These are phyloP conservation scores for Aspergillus fructus DNA, from an alignment of 2,329 filamentous ascomycete genomes.

Conservation along the genomic window DNA sequence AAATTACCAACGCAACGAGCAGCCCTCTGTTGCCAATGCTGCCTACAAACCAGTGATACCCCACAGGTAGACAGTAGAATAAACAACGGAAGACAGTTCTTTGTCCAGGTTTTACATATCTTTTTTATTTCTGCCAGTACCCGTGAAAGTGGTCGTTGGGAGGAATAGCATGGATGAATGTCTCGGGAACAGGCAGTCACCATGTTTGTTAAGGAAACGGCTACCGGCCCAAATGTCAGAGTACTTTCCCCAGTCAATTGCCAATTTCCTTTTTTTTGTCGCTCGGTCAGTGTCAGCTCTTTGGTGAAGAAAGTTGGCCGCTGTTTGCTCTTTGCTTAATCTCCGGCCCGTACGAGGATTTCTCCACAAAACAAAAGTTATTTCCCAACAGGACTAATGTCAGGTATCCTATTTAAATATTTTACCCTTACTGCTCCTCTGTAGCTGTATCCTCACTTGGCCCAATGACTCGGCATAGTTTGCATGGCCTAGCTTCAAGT, in stretches of 20 bases:
- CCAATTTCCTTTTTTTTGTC: neutral
- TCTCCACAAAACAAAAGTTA: too few species aligned
- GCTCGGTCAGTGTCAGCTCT: neutral
- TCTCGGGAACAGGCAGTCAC: slow-evolving; percentile 6
- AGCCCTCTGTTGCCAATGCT: neutral
- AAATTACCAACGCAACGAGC: neutral
- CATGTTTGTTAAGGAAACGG: neutral
- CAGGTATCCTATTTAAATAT: too few species aligned
- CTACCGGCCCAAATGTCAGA: neutral
- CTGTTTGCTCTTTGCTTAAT: neutral
- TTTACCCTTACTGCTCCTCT: too few species aligned
- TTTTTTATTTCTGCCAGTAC: neutral
- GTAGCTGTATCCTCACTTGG: too few species aligned
- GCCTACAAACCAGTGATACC: neutral
- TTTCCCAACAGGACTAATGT: too few species aligned
- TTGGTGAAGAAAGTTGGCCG: neutral
- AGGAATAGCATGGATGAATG: neutral
- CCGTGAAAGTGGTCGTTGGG: neutral
- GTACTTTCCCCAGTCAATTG: neutral
- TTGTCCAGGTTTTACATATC: neutral
- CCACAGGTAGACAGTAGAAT: neutral
- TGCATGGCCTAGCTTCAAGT: too few species aligned
- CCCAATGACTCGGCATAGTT: too few species aligned
- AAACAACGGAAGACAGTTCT: neutral
- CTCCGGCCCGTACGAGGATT: too few species aligned